Percentiles rank a stretch among this genome's conserved stretches.
Conservation (phyloP, 176 grass and related monocot genomes). For the Carex kokanica region DNA sequence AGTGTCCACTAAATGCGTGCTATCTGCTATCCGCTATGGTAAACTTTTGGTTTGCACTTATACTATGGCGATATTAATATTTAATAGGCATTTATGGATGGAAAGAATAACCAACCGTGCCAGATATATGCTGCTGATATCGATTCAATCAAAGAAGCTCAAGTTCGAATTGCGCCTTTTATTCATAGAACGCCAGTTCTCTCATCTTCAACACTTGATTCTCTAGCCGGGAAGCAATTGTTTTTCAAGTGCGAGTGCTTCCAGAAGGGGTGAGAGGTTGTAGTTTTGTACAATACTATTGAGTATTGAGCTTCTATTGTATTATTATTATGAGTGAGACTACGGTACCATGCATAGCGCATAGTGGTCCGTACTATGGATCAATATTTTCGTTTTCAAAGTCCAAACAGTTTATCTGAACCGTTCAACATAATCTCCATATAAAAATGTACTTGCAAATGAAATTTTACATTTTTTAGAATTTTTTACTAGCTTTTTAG, state of each 20-base stretch:
- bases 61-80: background rate
- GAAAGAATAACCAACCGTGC: background rate
- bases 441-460: no score
- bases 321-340: background rate
- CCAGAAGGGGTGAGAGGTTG: conserved; percentile 68
- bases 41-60: background rate
- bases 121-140: conserved; percentile 63
- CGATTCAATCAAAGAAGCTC: conserved; percentile 67
- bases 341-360: no score
- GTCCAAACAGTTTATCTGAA: no score
- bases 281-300: background rate
- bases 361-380: no score
- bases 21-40: background rate
- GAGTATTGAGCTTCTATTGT: conserved; percentile 3
- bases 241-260: conserved; percentile 98
- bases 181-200: conserved; percentile 69
- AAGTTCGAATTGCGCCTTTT: conserved; percentile 57
- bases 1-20: no score
- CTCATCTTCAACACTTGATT: conserved; percentile 55
- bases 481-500: no score
- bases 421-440: no score
- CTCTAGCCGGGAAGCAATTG: conserved; percentile 50
- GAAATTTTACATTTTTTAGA: no score
- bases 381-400: no score
- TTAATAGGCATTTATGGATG: conserved; percentile 46